Evolutionary conservation across 2,329 filamentous ascomycete species (phyloP), one percentile per base, ranked within the genome.

Genomic region (Sordariomycetes sp.): DNA sequence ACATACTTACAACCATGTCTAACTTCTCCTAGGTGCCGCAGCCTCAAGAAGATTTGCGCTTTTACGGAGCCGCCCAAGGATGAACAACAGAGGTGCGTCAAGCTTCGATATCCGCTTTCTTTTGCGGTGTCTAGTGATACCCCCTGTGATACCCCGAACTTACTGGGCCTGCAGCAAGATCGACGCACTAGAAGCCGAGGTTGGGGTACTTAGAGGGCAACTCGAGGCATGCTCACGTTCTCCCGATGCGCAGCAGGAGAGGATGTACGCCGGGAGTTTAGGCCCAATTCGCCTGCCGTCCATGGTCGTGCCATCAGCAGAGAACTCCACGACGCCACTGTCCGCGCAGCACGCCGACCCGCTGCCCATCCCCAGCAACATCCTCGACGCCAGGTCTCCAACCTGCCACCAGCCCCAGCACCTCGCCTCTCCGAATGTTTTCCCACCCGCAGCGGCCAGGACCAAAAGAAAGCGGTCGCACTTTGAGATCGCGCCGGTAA

Each of bases 21-120:
- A 28, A 61, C 54, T 14, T 20, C 4, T 40, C 7, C 28, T 22
- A 67, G 65, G 43, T 67, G 66, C 48, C 60, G 58, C 10, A 55
- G 43, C 10, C 57, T 64, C n/a, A 62, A 52, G 7, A 68, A 64
- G 58, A 46, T 28, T 10, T 68, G 66, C 52, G 55, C 58, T 10
- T 68, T 64, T 57, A 60, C 59, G 3, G 62, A 67, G 40, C 60
- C 55, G 16, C 64, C 65, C 3, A 65, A 62, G 18, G 64, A 66
- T 11, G 60, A 61, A 1, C 60, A 64, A 35, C 59, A 64, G 34
- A 34, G 63, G 64, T 65, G 58, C 11, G 53, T 32, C 51, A 1
- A 22, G 40, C 18, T 2, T 55, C 16, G 18, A 28, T 12, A 24
- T n/a, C n/a, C n/a, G n/a, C n/a, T n/a, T n/a, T n/a, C n/a, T n/a